phyloP scores from a whole-genome alignment of 192 early-diverging fungal genomes.

The Podila minutissima region DNA sequence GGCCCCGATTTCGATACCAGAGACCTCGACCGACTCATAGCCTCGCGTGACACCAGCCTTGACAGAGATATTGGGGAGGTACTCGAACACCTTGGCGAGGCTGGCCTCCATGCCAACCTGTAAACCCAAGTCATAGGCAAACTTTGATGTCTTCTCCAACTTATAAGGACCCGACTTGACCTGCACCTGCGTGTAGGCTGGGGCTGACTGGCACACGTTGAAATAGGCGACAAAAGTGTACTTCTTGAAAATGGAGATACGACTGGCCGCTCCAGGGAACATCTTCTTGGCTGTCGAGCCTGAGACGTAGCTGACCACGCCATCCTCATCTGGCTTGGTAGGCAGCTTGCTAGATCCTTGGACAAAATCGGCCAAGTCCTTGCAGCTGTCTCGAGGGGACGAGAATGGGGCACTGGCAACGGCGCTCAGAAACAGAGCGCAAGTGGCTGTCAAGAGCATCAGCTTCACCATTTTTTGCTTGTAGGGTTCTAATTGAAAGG shows the following conservation, averaged over 20 bases:
- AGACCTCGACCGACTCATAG: conserved; percentile 1
- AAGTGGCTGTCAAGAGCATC: not conserved
- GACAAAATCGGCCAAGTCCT: conserved; percentile 10
- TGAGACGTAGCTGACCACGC: conserved; percentile 4
- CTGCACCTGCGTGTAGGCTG: conserved; percentile 12
- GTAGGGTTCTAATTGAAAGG: conserved; percentile 7
- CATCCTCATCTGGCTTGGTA: conserved; percentile 8
- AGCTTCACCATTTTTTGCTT: conserved; percentile 1
- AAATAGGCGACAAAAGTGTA: conserved; percentile 17
- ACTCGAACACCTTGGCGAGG: conserved; percentile 14
- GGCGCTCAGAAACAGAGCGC: conserved; percentile 14
- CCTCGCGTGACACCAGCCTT: conserved; percentile 16
- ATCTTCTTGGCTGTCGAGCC: conserved; percentile 18
- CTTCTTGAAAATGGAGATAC: conserved; percentile 7
- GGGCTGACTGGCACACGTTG: not conserved
- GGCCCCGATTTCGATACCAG: conserved; percentile 8
- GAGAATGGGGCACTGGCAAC: conserved; percentile 2
- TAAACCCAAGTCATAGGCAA: conserved; percentile 13
- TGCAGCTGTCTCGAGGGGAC: conserved; percentile 10
- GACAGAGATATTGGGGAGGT: conserved; percentile 10
- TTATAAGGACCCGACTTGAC: conserved; percentile 18
- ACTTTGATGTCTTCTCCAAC: conserved; percentile 14
- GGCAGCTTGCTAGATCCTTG: conserved; percentile 5
- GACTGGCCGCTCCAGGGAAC: conserved; percentile 6
- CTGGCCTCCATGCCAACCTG: conserved; percentile 19